Percentiles rank a stretch among this genome's conserved stretches.
Conservation (phyloP, 164 flowering plant species). For the Magnolia officinalis region DNA sequence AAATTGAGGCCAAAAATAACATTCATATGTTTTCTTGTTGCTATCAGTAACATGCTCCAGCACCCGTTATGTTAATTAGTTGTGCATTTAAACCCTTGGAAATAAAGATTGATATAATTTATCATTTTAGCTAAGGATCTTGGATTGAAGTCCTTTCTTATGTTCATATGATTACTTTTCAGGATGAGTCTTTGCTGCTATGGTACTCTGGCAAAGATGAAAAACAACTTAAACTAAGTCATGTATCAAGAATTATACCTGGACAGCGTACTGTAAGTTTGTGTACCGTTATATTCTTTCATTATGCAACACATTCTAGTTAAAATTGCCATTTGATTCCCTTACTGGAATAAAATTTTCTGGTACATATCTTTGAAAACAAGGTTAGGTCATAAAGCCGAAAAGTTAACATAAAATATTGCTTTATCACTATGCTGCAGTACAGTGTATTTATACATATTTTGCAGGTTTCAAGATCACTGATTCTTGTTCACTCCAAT, state of each 20-base stretch:
- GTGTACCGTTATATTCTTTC: neutral
- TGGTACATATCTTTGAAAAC: neutral
- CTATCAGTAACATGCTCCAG: too few relatives aligned
- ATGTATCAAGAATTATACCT: conserved; percentile 79
- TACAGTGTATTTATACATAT: too few relatives aligned
- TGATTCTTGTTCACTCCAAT: too few relatives aligned
- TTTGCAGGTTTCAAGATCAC: too few relatives aligned
- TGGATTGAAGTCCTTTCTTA: neutral
- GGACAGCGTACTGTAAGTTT: conserved; percentile 93
- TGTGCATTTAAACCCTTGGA: too few relatives aligned
- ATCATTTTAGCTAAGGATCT: neutral
- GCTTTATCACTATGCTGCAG: too few relatives aligned
- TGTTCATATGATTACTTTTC: conserved; percentile 18
- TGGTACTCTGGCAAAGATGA: conserved; percentile 92
- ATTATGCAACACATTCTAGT: neutral
- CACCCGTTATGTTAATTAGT: too few relatives aligned
- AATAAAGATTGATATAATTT: neutral
- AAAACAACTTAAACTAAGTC: conserved; percentile 71
- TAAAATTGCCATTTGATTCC: neutral
- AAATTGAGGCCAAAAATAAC: neutral
- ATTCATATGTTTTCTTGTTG: neutral
- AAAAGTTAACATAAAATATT: neutral
- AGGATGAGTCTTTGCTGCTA: conserved; percentile 78
- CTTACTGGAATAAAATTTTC: neutral
- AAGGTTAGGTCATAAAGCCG: neutral